Evolutionary conservation across 352 stramenopile genomes (phyloP).

Genomic region (Phytopythium mirpurense): DNA sequence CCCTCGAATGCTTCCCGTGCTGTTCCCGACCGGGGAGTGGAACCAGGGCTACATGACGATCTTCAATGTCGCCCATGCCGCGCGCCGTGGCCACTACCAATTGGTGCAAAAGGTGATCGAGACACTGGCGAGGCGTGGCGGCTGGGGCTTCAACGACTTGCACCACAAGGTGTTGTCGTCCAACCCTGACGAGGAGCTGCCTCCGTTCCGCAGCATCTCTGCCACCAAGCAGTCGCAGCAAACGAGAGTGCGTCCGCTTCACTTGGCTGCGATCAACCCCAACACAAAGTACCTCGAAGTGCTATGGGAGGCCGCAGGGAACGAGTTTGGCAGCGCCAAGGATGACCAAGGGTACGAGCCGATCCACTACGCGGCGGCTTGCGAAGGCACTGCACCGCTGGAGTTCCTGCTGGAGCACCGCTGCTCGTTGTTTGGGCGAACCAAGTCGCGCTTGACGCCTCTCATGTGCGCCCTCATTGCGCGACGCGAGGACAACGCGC

Average conservation of each 20-base stretch:
- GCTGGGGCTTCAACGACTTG: conserved; percentile 61
- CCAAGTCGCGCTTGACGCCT: conserved; percentile 56
- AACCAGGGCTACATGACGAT: conserved; percentile 18
- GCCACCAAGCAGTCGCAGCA: conserved; percentile 63
- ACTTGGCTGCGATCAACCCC: conserved; percentile 72
- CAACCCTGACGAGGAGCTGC: conserved; percentile 24
- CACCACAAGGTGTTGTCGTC: conserved; percentile 54
- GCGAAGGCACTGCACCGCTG: conserved; percentile 42
- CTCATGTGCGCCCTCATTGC: conserved; percentile 50
- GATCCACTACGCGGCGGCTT: conserved; percentile 64
- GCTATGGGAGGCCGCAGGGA: conserved; percentile 49
- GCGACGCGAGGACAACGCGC: conserved; percentile 44
- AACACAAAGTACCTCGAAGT: conserved; percentile 56
- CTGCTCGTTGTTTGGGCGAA: conserved; percentile 48
- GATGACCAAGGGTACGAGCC: conserved; percentile 56
- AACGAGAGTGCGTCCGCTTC: conserved; percentile 58
- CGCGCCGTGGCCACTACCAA: conserved; percentile 37
- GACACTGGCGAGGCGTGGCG: conserved; percentile 37
- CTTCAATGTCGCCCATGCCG: conserved; percentile 29
- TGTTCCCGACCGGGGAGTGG: conserved; percentile 65
- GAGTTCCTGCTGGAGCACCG: conserved; percentile 54
- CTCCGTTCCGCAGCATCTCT: conserved; percentile 51
- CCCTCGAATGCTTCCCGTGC: conserved; percentile 56
- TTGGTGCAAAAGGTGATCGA: conserved; percentile 47
- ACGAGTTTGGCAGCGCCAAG: conserved; percentile 45